Conservation (phyloP, 2,329 filamentous ascomycete genomes). For the Fusarium abutilonis region DNA sequence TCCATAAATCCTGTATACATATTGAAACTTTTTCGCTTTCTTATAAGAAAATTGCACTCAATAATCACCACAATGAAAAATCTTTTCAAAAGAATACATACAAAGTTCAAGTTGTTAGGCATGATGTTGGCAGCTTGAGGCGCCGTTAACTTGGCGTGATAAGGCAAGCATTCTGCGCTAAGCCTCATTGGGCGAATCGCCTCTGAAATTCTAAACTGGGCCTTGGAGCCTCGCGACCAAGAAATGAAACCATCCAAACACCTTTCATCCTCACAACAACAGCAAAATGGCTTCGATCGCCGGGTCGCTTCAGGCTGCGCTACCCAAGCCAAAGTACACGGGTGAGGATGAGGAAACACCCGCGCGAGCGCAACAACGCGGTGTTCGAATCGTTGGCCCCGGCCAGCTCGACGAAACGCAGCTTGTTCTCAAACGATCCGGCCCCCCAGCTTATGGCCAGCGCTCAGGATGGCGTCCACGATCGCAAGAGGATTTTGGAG, state of each 20-base stretch:
- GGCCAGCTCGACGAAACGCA: slow-evolving; percentile 86
- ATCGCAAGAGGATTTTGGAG: slow-evolving; percentile 88
- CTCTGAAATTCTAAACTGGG: slow-evolving; percentile 48
- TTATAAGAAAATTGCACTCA: too few species aligned
- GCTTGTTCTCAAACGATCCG: slow-evolving; percentile 82
- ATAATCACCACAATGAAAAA: too few species aligned
- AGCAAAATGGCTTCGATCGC: slow-evolving; percentile 71
- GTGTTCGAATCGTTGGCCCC: slow-evolving; percentile 82
- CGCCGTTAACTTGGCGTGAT: slow-evolving; percentile 10
- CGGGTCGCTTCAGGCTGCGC: slow-evolving; percentile 77
- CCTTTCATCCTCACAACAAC: slow-evolving; percentile 34
- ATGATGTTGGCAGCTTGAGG: background rate
- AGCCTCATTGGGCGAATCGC: slow-evolving; percentile 45
- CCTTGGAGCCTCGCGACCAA: slow-evolving; percentile 36
- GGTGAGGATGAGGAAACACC: slow-evolving; percentile 87
- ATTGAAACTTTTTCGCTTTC: too few species aligned
- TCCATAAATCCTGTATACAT: too few species aligned
- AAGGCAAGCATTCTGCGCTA: slow-evolving; percentile 36
- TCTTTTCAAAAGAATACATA: too few species aligned
- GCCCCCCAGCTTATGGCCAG: slow-evolving; percentile 88
- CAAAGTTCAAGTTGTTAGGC: too few species aligned
- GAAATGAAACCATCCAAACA: slow-evolving; percentile 36
- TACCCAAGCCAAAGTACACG: slow-evolving; percentile 91
- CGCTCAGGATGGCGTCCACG: slow-evolving; percentile 91
- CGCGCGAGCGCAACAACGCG: slow-evolving; percentile 75